These are phyloP conservation scores for Elymus sibiricus DNA, from an alignment of 176 grass and related monocot genomes.

Conservation along the genomic window DNA sequence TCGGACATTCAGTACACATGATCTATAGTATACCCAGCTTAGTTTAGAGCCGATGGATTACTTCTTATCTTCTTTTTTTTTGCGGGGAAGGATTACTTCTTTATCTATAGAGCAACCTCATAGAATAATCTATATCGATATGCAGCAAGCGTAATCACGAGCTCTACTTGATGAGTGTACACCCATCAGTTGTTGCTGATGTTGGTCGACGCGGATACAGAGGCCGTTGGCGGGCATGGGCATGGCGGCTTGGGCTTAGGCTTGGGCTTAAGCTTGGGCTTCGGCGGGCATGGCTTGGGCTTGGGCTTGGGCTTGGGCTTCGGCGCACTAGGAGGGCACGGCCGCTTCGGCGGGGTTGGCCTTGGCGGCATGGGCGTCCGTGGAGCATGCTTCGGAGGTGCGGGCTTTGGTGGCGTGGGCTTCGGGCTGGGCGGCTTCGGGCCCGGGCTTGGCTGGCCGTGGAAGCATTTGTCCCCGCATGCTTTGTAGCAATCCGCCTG, in stretches of 20 bases:
- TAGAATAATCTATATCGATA: background rate
- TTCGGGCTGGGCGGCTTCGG: background rate
- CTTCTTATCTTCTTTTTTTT: background rate
- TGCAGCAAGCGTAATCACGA: background rate
- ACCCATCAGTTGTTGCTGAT: background rate
- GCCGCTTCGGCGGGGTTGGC: background rate
- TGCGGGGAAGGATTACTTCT: too few species aligned
- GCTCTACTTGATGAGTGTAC: background rate
- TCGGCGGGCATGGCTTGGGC: background rate
- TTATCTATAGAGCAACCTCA: background rate
- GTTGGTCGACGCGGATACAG: background rate
- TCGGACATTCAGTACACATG: background rate
- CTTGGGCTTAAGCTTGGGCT: background rate
- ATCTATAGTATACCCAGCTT: background rate
- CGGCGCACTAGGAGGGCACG: too few species aligned
- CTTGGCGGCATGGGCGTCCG: background rate
- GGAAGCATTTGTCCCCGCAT: conserved; percentile 30
- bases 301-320: too few species aligned
- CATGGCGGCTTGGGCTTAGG: background rate
- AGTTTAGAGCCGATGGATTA: background rate
- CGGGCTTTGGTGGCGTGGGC: background rate
- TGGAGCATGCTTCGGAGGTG: background rate
- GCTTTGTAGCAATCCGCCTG: conserved; percentile 6
- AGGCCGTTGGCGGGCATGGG: background rate
- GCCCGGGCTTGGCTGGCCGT: background rate